Base-by-base conservation (phyloP, 164 flowering plant species). In the Vitis vinifera region DNA sequence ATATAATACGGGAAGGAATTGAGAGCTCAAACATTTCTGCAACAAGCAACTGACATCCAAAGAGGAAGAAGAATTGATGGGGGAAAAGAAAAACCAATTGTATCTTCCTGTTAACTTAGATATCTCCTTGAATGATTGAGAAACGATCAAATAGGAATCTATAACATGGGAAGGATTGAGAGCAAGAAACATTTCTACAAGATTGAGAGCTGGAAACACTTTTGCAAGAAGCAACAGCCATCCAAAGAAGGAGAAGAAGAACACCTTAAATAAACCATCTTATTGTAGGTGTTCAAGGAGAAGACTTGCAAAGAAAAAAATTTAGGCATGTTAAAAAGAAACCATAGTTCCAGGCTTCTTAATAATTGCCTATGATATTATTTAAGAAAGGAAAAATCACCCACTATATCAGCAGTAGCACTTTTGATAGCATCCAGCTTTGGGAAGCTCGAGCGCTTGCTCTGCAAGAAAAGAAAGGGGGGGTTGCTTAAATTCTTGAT, bases 361-460 rank as follows among this genome's bases (percentile, higher is more conserved):
- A 59, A 9, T 47, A 65, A 14, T 11, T 19, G 51, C 10, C 19
- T 27, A 60, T 30, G 1, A 48, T 52, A 1, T 19, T 48, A 29
- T n/a, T 12, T 14, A 23, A 49, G 69, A 47, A 64, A 16, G 67
- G 56, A 66, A 56, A 17, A 19, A 53, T 50, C 9, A 80, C 94
- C 91, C 82, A 95, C 99, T 76, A 91, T 84, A 82, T 95, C 99
- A 67, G 92, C 97, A 44, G 98, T 95, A 58, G 99, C 98, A 86
- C 82, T 84, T 81, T 83, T 93, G 60, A 95, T 91, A n/a, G 97
- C 97, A 71, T 90, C 92, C 76, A 95, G 68, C 67, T 95, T 95
- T 23, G 98, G 99, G 75, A 81, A 93, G 85, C 97, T 88, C 29
- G 87, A 37, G 15, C 99, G 88, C 59, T 90, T 88, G 68, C 91